Conservation (phyloP, 345 rosid genomes). For the Passiflora organensis region DNA sequence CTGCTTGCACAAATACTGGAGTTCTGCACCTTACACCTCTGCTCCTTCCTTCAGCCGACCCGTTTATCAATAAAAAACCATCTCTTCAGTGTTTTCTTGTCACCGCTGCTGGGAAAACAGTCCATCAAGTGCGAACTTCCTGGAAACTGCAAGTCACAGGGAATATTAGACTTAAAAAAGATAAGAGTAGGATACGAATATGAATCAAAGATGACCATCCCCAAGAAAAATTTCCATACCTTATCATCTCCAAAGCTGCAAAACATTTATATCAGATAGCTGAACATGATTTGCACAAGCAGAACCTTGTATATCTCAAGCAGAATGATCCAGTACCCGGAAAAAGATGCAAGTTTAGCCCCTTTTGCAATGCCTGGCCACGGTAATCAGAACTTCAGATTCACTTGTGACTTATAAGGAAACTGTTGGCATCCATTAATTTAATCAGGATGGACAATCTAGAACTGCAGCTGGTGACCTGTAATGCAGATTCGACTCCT, state of each 20-base stretch:
- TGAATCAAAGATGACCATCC: background rate
- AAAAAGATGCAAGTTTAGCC: background rate
- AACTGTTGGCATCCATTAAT: background rate
- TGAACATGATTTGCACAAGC: constrained; percentile 27
- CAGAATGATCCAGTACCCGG: background rate
- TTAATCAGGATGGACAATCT: background rate
- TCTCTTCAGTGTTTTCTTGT: constrained; percentile 84
- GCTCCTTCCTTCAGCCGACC: constrained; percentile 53
- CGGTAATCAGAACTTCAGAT: too few relatives aligned
- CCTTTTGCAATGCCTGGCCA: background rate
- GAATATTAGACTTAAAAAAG: background rate
- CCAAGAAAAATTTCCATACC: constrained; percentile 33
- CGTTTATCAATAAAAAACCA: constrained; percentile 93
- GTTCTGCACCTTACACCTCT: constrained; percentile 6
- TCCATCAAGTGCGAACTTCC: constrained; percentile 63
- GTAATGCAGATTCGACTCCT: too few relatives aligned
- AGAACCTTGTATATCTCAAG: background rate
- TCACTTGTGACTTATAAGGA: background rate
- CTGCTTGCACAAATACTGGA: constrained; percentile 11
- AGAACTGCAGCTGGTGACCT: background rate
- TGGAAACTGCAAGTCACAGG: constrained; percentile 34
- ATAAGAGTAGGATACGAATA: constrained; percentile 5
- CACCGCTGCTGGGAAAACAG: constrained; percentile 53
- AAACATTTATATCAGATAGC: constrained; percentile 32
- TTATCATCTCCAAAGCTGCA: constrained; percentile 57